Percentiles rank a stretch among this genome's conserved stretches.
Conservation (phyloP, 1,284 basidiomycete genomes). For the Singerocomus inundabilis region DNA sequence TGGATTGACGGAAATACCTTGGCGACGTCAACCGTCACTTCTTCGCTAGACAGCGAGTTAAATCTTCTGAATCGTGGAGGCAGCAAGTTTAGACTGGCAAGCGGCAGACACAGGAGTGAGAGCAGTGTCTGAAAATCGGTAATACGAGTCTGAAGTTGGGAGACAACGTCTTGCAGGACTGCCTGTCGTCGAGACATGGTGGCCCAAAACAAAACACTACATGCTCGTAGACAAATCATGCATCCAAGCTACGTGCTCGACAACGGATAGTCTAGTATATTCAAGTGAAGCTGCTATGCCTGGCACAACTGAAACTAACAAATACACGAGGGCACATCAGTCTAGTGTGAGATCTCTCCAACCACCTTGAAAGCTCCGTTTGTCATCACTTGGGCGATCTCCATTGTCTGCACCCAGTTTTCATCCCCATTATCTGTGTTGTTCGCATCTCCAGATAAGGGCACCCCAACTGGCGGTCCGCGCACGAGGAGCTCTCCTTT, state of each 20-base stretch:
- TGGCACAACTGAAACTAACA: neutral
- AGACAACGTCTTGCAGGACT: constrained; percentile 42
- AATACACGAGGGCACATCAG: neutral
- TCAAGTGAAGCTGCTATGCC: too few relatives aligned
- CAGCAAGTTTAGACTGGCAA: constrained; percentile 55
- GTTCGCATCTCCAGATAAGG: constrained; percentile 40
- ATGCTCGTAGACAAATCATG: too few relatives aligned
- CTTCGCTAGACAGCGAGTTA: constrained; percentile 24
- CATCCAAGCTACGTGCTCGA: too few relatives aligned
- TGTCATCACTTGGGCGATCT: constrained; percentile 49
- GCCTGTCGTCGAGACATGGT: constrained; percentile 17
- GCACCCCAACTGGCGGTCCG: constrained; percentile 56
- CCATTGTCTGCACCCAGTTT: constrained; percentile 52
- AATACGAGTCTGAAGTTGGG: constrained; percentile 51
- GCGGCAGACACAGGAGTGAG: constrained; percentile 53
- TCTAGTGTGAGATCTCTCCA: constrained; percentile 13
- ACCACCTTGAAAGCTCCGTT: constrained; percentile 60
- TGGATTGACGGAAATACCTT: constrained; percentile 63
- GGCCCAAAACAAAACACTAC: neutral
- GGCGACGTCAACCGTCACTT: constrained; percentile 24
- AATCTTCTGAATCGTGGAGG: constrained; percentile 50
- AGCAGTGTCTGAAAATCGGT: constrained; percentile 51
- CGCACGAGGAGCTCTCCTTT: constrained; percentile 46
- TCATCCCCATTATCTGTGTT: constrained; percentile 31
- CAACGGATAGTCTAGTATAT: too few relatives aligned